phyloP scores from a whole-genome alignment of 2,329 filamentous ascomycete genomes.

The Stagonosporopsis cucurbitacearum region DNA sequence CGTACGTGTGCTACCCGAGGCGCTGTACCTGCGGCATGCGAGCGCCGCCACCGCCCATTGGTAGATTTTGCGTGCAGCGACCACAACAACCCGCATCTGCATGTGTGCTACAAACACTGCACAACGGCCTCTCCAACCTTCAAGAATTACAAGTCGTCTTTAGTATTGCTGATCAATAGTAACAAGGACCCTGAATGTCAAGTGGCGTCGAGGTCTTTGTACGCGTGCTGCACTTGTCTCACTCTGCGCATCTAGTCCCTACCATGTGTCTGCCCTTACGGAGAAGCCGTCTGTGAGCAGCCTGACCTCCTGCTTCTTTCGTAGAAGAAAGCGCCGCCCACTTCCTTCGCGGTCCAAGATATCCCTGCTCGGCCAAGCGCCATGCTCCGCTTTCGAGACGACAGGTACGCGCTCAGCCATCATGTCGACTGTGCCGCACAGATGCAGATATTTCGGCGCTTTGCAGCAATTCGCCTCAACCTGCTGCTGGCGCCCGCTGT shows the following conservation, averaged over 20 bases:
- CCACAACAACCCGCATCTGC: conserved; percentile 7
- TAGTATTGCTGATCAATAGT: not conserved
- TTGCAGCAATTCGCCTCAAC: conserved; percentile 5
- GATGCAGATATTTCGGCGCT: conserved; percentile 2
- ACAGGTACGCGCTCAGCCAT: conserved; percentile 10
- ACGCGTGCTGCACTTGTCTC: conserved; percentile 9
- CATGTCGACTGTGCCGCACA: conserved; percentile 6
- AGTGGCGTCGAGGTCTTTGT: conserved; percentile 9
- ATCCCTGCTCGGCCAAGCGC: conserved; percentile 5
- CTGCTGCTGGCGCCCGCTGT: conserved; percentile 6
- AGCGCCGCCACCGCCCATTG: not conserved
- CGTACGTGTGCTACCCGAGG: conserved; percentile 2
- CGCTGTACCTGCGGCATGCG: conserved; percentile 3
- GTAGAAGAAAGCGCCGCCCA: not conserved
- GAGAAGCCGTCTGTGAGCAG: conserved; percentile 8
- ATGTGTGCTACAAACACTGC: conserved; percentile 3
- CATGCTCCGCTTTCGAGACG: not conserved
- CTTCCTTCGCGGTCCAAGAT: not conserved
- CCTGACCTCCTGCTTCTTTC: conserved; percentile 4
- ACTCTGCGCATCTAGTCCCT: conserved; percentile 1
- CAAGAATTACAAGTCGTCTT: not conserved
- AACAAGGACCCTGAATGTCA: not conserved
- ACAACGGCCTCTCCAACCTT: not conserved
- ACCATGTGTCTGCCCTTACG: conserved; percentile 8
- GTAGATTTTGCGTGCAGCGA: conserved; percentile 13